Conservation (phyloP, 345 rosid species). For the Chamaenerion angustifolium region DNA sequence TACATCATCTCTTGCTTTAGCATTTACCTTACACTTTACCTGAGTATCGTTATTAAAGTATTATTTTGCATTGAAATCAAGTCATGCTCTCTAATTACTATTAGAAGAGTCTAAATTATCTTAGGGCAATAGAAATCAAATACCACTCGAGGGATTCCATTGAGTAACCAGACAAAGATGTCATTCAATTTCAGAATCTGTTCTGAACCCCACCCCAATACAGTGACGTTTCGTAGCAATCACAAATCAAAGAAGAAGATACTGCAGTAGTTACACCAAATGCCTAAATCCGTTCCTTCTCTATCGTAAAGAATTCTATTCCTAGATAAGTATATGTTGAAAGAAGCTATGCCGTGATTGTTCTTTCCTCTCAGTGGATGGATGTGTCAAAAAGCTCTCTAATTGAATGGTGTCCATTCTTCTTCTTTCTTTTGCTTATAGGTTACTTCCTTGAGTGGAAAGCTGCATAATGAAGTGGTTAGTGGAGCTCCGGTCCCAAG, state of each 20-base stretch:
- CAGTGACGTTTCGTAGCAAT: neutral
- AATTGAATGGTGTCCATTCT: too few species aligned
- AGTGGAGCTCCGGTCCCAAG: conserved; percentile 9
- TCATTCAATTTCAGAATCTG: conserved; percentile 17
- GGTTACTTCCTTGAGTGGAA: conserved; percentile 55
- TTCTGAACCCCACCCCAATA: conserved; percentile 13
- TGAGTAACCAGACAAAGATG: conserved; percentile 13
- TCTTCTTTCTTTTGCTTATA: conserved; percentile 8
- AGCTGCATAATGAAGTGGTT: conserved; percentile 29
- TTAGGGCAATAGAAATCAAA: too few species aligned
- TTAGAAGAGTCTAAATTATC: too few species aligned
- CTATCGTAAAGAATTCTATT: too few species aligned
- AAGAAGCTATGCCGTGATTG: too few species aligned
- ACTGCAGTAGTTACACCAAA: neutral
- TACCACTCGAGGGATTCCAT: conserved; percentile 7
- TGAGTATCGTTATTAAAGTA: neutral
- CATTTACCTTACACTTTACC: neutral
- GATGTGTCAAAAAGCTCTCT: neutral
- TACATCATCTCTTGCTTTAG: neutral
- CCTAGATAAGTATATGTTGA: too few species aligned
- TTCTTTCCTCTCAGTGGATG: neutral
- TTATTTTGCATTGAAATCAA: neutral
- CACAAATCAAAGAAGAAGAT: neutral
- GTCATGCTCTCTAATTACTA: too few species aligned
- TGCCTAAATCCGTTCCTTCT: too few species aligned